A percentile compares a stretch with the other conserved stretches of the same genome.
phyloP scores from a whole-genome alignment of 805 yeast genomes.

The Saccharomycopsis lassenensis region DNA sequence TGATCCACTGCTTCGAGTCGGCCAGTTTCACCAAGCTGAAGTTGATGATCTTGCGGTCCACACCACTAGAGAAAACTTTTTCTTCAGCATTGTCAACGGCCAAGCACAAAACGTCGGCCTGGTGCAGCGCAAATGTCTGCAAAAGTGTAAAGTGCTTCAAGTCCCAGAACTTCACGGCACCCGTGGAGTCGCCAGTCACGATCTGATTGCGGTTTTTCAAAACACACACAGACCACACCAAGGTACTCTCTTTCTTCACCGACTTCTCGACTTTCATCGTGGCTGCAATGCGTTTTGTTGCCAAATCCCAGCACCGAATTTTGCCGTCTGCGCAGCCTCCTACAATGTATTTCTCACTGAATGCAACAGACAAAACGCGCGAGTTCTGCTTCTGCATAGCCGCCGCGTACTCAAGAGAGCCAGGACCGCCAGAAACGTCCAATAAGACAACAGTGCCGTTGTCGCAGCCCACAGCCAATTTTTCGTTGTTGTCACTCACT shows the following conservation, averaged over 20 bases:
- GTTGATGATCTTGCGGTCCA: slow-evolving; percentile 81
- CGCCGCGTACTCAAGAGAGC: slow-evolving; percentile 62
- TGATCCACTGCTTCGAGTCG: slow-evolving; percentile 45
- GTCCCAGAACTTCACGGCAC: slow-evolving; percentile 90
- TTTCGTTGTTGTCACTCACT: slow-evolving; percentile 46
- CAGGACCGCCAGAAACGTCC: slow-evolving; percentile 81
- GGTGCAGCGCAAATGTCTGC: slow-evolving; percentile 77
- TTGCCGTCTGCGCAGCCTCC: slow-evolving; percentile 97
- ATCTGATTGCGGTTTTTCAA: slow-evolving; percentile 57
- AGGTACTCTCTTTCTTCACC: slow-evolving; percentile 62
- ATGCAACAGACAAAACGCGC: slow-evolving; percentile 67
- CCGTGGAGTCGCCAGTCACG: slow-evolving; percentile 96
- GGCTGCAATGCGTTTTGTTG: slow-evolving; percentile 45
- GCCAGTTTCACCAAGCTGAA: slow-evolving; percentile 35
- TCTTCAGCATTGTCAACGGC: slow-evolving; percentile 49
- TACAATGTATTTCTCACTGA: slow-evolving; percentile 58
- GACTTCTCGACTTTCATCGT: slow-evolving; percentile 90
- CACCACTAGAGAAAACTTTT: slow-evolving; percentile 77
- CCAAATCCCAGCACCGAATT: slow-evolving; percentile 65
- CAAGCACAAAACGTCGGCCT: slow-evolving; percentile 80
- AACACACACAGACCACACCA: slow-evolving; percentile 78
- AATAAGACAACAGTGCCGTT: slow-evolving; percentile 82
- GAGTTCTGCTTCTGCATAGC: slow-evolving; percentile 77
- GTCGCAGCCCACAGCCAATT: slow-evolving; percentile 86
- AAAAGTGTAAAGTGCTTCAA: slow-evolving; percentile 59